phyloP scores from a whole-genome alignment of 306 rosid genomes.

The Erythrophleum fordii region DNA sequence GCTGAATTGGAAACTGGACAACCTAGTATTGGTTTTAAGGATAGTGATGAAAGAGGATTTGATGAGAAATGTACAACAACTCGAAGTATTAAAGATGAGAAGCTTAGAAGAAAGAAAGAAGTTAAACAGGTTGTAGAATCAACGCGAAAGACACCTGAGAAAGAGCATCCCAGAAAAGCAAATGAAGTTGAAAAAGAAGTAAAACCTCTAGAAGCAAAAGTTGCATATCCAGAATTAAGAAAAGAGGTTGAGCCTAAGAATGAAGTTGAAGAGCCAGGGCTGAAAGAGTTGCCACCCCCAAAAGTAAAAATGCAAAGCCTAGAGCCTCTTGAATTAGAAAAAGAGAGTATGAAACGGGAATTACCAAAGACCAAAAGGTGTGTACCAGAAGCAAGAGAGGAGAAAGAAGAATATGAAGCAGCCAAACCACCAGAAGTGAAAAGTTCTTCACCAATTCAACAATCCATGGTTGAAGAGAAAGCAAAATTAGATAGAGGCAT shows the following conservation, averaged over 20 bases:
- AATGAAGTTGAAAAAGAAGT: constrained; percentile 12
- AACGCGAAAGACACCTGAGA: constrained; percentile 21
- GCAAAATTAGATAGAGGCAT: constrained; percentile 11
- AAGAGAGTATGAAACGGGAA: background rate
- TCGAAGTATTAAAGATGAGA: constrained; percentile 28
- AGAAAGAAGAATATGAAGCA: constrained; percentile 2
- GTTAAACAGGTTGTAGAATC: background rate
- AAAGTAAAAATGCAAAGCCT: constrained; percentile 10
- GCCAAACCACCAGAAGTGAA: constrained; percentile 13
- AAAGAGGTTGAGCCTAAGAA: constrained; percentile 4
- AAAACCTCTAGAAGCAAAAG: constrained; percentile 16
- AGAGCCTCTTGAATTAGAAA: constrained; percentile 18
- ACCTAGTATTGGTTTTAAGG: background rate
- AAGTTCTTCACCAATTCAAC: background rate
- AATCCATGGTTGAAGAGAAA: constrained; percentile 10
- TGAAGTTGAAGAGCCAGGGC: background rate
- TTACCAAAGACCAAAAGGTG: background rate
- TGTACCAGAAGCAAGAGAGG: constrained; percentile 10
- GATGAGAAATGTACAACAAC: constrained; percentile 10
- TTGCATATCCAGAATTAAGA: constrained; percentile 5
- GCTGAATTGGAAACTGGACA: constrained; percentile 25
- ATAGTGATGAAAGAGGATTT: constrained; percentile 28
- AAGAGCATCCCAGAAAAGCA: constrained; percentile 3
- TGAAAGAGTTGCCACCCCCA: constrained; percentile 26
- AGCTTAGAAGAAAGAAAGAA: constrained; percentile 15